Evolutionary conservation across 768 basidiomycete genomes (phyloP), one percentile per base, ranked within the genome.

Genomic region (Austroboletus eburneus): DNA sequence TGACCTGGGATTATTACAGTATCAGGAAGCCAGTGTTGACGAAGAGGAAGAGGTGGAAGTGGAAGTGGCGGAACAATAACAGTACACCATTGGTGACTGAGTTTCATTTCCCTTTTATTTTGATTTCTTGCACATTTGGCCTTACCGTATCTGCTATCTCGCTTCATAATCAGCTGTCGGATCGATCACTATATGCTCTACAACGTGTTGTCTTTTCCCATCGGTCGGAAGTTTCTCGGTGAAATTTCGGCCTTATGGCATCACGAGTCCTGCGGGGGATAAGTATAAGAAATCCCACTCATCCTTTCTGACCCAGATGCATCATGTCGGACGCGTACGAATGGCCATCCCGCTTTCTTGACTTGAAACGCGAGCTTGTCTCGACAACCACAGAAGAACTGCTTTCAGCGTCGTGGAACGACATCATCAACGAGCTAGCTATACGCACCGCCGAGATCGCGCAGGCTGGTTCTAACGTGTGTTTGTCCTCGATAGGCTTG

Each of bases 301-400:
- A 39, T 36, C 33, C 43, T 9, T 51, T 35, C 12, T 35, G n/a
- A 14, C 27, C 13, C 24, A 7, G 17, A 24, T 21, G 36, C 46
- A 42, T 16, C 30, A 58, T 65, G 57, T 39, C 50, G 5, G 29
- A 51, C 29, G 35, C 21, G 8, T 39, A 43, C 23, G 36, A 32
- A 24, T 59, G 53, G 55, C 57, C 60, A 10, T 24, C 74, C 34
- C 81, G 75, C 33, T 83, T 83, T 53, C 58, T 65, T 5, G 75
- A 81, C 36, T 48, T 85, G 51, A 86, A 87, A 64, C 68, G 68
- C 38, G 69, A 79, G 50, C 79, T 87, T 39, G 78, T 76, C 1
- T 63, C 62, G 0, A 66, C 69, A 3, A 76, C 77, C 51, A 75
- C 80, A 13, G 66, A 76, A 63, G 62, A 68, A 48, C 71, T 65